Percentiles rank a stretch among this genome's conserved stretches.
Conservation (phyloP, 305 asterid genomes). For the Stenogyne calaminthoides region DNA sequence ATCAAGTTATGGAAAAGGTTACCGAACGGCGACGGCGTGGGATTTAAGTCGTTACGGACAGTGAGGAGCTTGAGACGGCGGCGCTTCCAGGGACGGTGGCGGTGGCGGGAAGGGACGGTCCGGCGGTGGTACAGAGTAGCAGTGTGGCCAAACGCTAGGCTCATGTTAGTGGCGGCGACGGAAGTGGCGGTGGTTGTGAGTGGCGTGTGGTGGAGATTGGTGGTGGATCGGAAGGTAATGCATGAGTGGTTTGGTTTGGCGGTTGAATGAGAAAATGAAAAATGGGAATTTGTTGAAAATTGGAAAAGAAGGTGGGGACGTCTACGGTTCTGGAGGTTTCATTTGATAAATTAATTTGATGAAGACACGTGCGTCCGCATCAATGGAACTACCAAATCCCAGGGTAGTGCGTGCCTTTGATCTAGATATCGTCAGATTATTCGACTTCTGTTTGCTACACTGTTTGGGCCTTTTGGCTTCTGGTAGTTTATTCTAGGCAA, state of each 20-base stretch:
- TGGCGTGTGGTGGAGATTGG: slow-evolving; percentile 35
- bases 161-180: slow-evolving; percentile 42
- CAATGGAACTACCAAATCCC: too few relatives aligned
- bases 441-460: too few relatives aligned
- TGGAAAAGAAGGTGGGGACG: too few relatives aligned
- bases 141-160: slow-evolving; percentile 30
- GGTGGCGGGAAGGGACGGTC: slow-evolving; percentile 36
- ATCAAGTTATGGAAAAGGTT: slow-evolving; percentile 49
- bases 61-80: slow-evolving; percentile 56
- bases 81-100: slow-evolving; percentile 62
- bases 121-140: slow-evolving; percentile 28
- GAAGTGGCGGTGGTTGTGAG: slow-evolving; percentile 26
- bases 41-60: slow-evolving; percentile 34
- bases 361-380: too few relatives aligned
- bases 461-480: too few relatives aligned
- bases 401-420: too few relatives aligned
- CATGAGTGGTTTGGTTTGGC: slow-evolving; percentile 32
- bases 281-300: too few relatives aligned
- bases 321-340: too few relatives aligned
- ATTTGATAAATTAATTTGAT: too few relatives aligned
- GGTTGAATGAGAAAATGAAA: slow-evolving; percentile 11
- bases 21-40: slow-evolving; percentile 45
- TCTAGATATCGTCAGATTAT: too few relatives aligned
- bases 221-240: slow-evolving; percentile 33
- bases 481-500: too few relatives aligned